Conservation (phyloP, 176 grass and related monocot genomes). For the Hordeum vulgare region MorexV3_pseudomolecules_assembly NC_058521.1:596595196-596595695, state of each 20-base stretch:
- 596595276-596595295: background rate
- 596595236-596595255: background rate
- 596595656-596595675: background rate
- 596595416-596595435: background rate
- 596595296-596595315: constrained; percentile 1
- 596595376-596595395: background rate
- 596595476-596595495: constrained; percentile 14
- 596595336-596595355: background rate
- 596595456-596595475: background rate
- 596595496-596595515: constrained; percentile 70
- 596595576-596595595: background rate
- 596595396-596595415: background rate
- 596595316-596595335: background rate
- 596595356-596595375: background rate
- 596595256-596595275: background rate
- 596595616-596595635: background rate
- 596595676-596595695: background rate
- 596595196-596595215: background rate
- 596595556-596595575: constrained; percentile 46
- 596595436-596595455: background rate
- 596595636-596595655: background rate
- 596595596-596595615: background rate
- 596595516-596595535: constrained; percentile 83
- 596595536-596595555: constrained; percentile 92
- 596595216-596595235: background rate